Evolutionary conservation across 345 rosid species (phyloP).

Genomic region (Chamaenerion angustifolium): DNA sequence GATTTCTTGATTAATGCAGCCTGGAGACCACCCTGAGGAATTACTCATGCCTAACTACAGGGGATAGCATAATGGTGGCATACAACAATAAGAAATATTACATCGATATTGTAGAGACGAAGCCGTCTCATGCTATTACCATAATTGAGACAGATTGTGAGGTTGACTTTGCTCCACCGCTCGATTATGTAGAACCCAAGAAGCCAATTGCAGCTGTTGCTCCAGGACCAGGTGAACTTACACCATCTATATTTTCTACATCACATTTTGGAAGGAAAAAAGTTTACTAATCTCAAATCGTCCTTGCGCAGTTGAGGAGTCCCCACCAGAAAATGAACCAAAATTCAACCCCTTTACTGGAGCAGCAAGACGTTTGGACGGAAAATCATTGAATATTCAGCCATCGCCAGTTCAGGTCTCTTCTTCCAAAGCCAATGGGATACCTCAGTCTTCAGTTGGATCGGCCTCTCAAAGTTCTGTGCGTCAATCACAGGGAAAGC

Average conservation of each 20-base stretch:
- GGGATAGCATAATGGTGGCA: slow-evolving; percentile 98
- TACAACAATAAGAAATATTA: slow-evolving; percentile 94
- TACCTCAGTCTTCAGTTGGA: slow-evolving; percentile 28
- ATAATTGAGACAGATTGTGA: slow-evolving; percentile 99
- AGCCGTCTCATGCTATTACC: slow-evolving; percentile 87
- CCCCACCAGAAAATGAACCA: slow-evolving; percentile 37
- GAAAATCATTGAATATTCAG: slow-evolving; percentile 48
- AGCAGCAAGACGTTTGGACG: slow-evolving; percentile 73
- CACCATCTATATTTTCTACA: background rate
- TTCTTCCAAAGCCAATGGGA: slow-evolving; percentile 29
- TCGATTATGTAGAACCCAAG: slow-evolving; percentile 95
- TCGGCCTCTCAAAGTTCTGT: slow-evolving; percentile 19
- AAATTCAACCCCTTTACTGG: slow-evolving; percentile 85
- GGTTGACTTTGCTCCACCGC: slow-evolving; percentile 98
- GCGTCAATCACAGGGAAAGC: slow-evolving; percentile 76
- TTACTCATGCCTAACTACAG: slow-evolving; percentile 91
- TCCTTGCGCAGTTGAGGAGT: slow-evolving; percentile 47
- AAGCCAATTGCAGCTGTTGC: slow-evolving; percentile 41
- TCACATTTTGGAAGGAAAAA: too few relatives aligned
- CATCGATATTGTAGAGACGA: slow-evolving; percentile 86
- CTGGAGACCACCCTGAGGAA: slow-evolving; percentile 91
- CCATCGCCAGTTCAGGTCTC: slow-evolving; percentile 33
- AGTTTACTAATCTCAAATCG: too few relatives aligned
- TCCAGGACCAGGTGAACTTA: slow-evolving; percentile 40
- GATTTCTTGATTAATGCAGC: slow-evolving; percentile 31